Percentiles rank a stretch among this genome's conserved stretches.
These are phyloP conservation scores for Leccinum incarnatum DNA, from an alignment of 768 basidiomycete genomes.

Conservation along the genomic window DNA sequence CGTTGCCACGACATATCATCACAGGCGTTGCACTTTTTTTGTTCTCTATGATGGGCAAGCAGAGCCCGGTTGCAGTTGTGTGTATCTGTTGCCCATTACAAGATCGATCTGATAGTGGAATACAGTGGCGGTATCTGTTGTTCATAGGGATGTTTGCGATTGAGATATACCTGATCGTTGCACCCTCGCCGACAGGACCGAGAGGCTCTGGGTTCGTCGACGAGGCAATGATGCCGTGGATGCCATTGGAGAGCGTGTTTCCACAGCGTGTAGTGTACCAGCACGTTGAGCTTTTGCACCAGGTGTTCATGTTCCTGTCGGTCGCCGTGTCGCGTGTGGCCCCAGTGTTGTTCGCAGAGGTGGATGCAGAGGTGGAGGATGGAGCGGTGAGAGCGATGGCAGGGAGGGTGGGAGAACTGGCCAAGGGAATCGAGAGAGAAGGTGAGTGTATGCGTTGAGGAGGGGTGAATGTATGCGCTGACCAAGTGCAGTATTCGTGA, in stretches of 20 bases:
- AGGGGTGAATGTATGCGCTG: neutral
- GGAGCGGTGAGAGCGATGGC: slow-evolving; percentile 37
- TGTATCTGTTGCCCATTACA: slow-evolving; percentile 30
- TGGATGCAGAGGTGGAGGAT: slow-evolving; percentile 28
- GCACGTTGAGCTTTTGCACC: slow-evolving; percentile 74
- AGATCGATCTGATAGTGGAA: slow-evolving; percentile 13
- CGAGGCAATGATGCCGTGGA: slow-evolving; percentile 11
- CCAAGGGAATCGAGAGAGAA: slow-evolving; percentile 53
- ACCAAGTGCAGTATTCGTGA: slow-evolving; percentile 41
- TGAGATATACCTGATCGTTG: slow-evolving; percentile 65
- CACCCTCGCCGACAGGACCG: slow-evolving; percentile 31
- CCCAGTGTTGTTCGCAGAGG: slow-evolving; percentile 58
- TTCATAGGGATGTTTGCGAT: slow-evolving; percentile 57
- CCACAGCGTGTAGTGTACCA: slow-evolving; percentile 71
- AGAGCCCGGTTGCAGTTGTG: slow-evolving; percentile 64
- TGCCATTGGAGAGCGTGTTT: slow-evolving; percentile 44
- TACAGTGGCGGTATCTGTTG: slow-evolving; percentile 79
- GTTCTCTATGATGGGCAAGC: slow-evolving; percentile 58
- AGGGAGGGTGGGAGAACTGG: slow-evolving; percentile 41
- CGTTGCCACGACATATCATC: slow-evolving; percentile 65
- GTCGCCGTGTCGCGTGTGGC: slow-evolving; percentile 70
- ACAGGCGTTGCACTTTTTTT: slow-evolving; percentile 56
- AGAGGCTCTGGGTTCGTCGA: slow-evolving; percentile 24
- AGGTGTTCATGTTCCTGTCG: slow-evolving; percentile 70
- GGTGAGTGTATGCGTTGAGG: slow-evolving; percentile 31